These are phyloP conservation scores for Volutella citrinella DNA, from an alignment of 2,329 filamentous ascomycete species.

Conservation along the genomic window DNA sequence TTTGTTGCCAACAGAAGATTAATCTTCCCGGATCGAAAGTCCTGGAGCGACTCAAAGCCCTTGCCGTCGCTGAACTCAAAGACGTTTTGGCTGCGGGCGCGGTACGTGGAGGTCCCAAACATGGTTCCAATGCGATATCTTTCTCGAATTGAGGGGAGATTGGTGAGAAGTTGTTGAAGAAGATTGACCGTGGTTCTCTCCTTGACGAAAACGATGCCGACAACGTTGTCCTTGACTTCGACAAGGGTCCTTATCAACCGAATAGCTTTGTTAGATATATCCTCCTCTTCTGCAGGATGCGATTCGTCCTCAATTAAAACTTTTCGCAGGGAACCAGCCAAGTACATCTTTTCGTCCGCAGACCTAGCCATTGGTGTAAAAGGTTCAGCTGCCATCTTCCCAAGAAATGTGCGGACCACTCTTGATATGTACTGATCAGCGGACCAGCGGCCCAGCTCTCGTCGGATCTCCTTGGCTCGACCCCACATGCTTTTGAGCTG, in stretches of 20 bases:
- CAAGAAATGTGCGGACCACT: slow-evolving; percentile 38
- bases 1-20: slow-evolving; percentile 62
- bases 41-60: slow-evolving; percentile 34
- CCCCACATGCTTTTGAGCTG: slow-evolving; percentile 55
- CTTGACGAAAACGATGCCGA: slow-evolving; percentile 66
- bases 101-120: slow-evolving; percentile 48
- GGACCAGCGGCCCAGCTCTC: slow-evolving; percentile 66
- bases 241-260: slow-evolving; percentile 53
- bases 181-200: slow-evolving; percentile 61
- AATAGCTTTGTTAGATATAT: slow-evolving; percentile 56
- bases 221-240: slow-evolving; percentile 36
- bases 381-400: slow-evolving; percentile 14
- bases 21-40: slow-evolving; percentile 52
- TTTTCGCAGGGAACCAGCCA: slow-evolving; percentile 44
- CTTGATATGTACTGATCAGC: slow-evolving; percentile 61
- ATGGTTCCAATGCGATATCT: slow-evolving; percentile 52
- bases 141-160: slow-evolving; percentile 44
- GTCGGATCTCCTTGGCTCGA: slow-evolving; percentile 47
- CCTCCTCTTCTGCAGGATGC: slow-evolving; percentile 10
- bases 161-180: slow-evolving; percentile 54
- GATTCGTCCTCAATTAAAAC: slow-evolving; percentile 22
- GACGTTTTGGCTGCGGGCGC: slow-evolving; percentile 37
- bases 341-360: slow-evolving; percentile 52
- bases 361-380: slow-evolving; percentile 40
- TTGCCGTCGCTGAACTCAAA: slow-evolving; percentile 32